Evolutionary conservation across 2,329 filamentous ascomycete genomes (phyloP).

Genomic region (Parascedosporium putredinis): DNA sequence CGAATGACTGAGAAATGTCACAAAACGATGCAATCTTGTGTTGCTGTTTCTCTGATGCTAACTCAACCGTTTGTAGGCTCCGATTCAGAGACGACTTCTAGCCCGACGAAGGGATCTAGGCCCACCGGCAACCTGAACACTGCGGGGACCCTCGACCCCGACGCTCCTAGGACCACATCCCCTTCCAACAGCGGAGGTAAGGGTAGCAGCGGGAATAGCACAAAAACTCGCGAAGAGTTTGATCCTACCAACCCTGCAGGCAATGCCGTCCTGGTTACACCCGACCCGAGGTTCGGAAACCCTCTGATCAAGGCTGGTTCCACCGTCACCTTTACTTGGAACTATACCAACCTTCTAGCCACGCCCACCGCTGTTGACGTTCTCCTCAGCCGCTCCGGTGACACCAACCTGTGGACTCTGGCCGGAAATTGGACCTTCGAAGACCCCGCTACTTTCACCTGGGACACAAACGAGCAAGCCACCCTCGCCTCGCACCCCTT

Average conservation of each 20-base stretch:
- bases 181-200: constrained; percentile 17
- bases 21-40: too few species aligned
- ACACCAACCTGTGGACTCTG: constrained; percentile 46
- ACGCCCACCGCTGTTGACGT: constrained; percentile 52
- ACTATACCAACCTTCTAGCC: constrained; percentile 51
- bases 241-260: constrained; percentile 22
- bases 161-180: constrained; percentile 19
- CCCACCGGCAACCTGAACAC: constrained; percentile 9
- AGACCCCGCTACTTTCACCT: constrained; percentile 40
- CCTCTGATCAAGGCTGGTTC: constrained; percentile 52
- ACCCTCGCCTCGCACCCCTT: constrained; percentile 35
- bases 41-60: too few species aligned
- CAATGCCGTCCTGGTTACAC: constrained; percentile 41
- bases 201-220: constrained; percentile 15
- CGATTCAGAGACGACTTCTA: constrained; percentile 10
- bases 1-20: too few species aligned
- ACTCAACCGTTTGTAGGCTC: not conserved
- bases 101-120: not conserved
- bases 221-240: constrained; percentile 12
- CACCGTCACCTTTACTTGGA: constrained; percentile 51
- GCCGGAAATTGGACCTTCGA: constrained; percentile 52
- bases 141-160: constrained; percentile 30
- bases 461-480: constrained; percentile 46
- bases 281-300: constrained; percentile 30
- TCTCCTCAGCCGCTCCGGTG: constrained; percentile 43